Evolutionary conservation across 768 basidiomycete genomes (phyloP).

Genomic region (Leccinum olivaceopallidum): DNA sequence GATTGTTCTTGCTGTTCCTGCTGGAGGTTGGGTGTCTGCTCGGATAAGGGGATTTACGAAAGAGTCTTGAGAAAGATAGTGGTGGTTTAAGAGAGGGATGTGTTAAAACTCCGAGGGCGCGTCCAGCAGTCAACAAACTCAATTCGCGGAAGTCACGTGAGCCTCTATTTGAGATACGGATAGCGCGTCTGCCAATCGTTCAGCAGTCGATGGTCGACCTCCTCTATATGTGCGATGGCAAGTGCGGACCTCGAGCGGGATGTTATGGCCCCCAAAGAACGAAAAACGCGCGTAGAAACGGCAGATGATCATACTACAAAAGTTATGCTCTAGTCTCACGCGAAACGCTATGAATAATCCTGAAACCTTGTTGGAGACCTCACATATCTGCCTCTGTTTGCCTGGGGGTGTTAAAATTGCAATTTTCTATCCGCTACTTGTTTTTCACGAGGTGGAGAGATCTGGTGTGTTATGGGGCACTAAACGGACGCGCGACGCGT

Average conservation of each 20-base stretch:
- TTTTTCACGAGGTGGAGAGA: constrained; percentile 31
- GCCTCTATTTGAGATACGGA: constrained; percentile 35
- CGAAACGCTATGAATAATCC: constrained; percentile 21
- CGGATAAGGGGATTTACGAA: constrained; percentile 15
- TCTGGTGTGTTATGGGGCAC: constrained; percentile 29
- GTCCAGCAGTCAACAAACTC: constrained; percentile 42
- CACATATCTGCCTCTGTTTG: constrained; percentile 20
- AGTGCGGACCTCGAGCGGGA: constrained; percentile 7
- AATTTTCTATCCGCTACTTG: constrained; percentile 31
- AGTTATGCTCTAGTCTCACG: constrained; percentile 16
- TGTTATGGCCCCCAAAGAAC: constrained; percentile 16
- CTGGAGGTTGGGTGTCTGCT: constrained; percentile 16
- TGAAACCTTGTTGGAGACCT: constrained; percentile 15
- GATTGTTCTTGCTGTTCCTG: constrained; percentile 20
- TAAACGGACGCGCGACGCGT: constrained; percentile 32
- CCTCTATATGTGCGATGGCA: constrained; percentile 3
- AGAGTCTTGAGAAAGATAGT: constrained; percentile 40
- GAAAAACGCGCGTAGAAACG: constrained; percentile 17
- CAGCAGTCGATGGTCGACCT: constrained; percentile 2
- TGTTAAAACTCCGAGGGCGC: constrained; percentile 44
- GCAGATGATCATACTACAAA: constrained; percentile 11
- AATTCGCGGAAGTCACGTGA: constrained; percentile 41
- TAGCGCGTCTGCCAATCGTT: constrained; percentile 14
- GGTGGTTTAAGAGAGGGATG: constrained; percentile 46
- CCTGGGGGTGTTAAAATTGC: constrained; percentile 16